Evolutionary conservation across 1,139 yeast species (phyloP), one percentile per base, ranked within the genome.

Genomic region (Yamadazyma sp.): DNA sequence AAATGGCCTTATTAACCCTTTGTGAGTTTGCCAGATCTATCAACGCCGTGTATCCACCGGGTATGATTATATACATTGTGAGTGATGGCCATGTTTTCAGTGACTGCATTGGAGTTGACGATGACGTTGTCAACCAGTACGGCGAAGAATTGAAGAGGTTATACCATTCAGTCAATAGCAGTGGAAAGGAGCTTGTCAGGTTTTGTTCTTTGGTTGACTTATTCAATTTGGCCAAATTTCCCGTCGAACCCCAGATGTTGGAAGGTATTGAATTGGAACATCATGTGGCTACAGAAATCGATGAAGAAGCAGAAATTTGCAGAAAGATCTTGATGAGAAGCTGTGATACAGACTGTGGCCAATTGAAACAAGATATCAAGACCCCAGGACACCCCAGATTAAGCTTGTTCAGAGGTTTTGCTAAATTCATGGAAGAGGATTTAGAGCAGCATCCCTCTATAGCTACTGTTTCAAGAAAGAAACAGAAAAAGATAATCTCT

Each of bases 11-110:
- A 31, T 42, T 39, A n/a, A 54, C 63, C 28, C 53, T 69, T 33
- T 60, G 68, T 33, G 44, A 52, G 2, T 69, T 69, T 52, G 59
- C 69, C 3, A 44, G 43, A 28, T 42, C 45, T 2, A 70, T 77
- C 5, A 53, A 61, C 38, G 46, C 55, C 17, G 48, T 78, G 25
- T 79, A 79, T 55, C 66, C 75, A 1, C 83, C 83, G 0, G 84
- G 84, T 1, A 60, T 78, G 54, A 66, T 71, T 38, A 56, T 78
- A 32, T 74, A 73, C 69, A 77, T 79, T 53, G 82, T 79, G 18
- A 75, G 81, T 54, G 85, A 79, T 49, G 84, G 85, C 0, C 85
- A 79, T 53, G 85, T 79, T 9, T 79, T 79, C 57, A 75, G 82
- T 45, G 85, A 79, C 55, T 79, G 84, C 57, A 77, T 66, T 49